Evolutionary conservation across 805 yeast species (phyloP), one percentile per base, ranked within the genome.

Genomic region (Yarrowia divulgata): DNA sequence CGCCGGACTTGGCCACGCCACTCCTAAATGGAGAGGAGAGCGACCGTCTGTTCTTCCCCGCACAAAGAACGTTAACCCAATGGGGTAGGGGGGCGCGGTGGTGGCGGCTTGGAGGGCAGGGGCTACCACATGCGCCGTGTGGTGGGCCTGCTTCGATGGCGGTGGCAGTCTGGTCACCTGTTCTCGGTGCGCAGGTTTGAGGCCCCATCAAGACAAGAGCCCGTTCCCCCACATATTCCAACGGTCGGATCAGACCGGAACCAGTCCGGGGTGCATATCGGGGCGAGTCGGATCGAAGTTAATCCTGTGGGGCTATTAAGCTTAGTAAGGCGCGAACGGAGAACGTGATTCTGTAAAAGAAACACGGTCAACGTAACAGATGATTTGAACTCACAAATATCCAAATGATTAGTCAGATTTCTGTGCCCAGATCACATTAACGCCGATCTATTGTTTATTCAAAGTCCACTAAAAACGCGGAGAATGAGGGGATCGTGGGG

Each of bases 181-280:
- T 23, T 23, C 29, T 23, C 29, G 29, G 29, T 23, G 2, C 29
- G 29, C 29, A 4, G 29, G 29, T 23, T 23, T 23, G n/a, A n/a
- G n/a, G n/a, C n/a, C n/a, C n/a, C n/a, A n/a, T n/a, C n/a, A n/a
- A n/a, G 23, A 14, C 37, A 16, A 14, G 23, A n/a, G 32, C 8
- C 40, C 12, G 5, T 34, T 16, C 50, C 52, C 54, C 52, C 66
- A 43, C 52, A 45, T n/a, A n/a, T 14, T 45, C 66, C 18, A 60
- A 60, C 66, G 66, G 66, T 60, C 66, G 66, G 66, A 60, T 45
- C 40, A 60, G 34, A 60, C 66, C 66, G 66, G 66, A 57, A 12
- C 37, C 42, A 60, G 37, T 60, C 66, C 34, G 66, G 66, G 66
- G 66, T 60, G 37, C 66, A 60, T 60, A 60, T 60, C 66, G 66